Conservation (phyloP, 1,284 basidiomycete genomes). For the Papiliotrema nemorosa region DNA sequence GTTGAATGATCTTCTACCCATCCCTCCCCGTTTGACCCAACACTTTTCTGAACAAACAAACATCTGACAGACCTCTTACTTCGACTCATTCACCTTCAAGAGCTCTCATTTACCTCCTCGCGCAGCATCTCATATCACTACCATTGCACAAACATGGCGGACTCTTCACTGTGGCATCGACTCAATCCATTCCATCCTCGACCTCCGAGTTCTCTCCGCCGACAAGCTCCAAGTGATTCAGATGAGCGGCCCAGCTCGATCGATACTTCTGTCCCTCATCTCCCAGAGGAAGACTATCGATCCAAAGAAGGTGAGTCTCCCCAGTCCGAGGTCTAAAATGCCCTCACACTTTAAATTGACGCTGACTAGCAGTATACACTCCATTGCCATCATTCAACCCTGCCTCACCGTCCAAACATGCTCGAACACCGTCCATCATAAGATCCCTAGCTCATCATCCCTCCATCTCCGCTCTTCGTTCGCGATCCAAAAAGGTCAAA, state of each 20-base stretch:
- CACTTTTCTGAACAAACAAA: too few relatives aligned
- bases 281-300: background rate
- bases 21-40: background rate
- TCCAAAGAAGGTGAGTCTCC: background rate
- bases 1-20: slow-evolving; percentile 1
- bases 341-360: background rate
- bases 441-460: slow-evolving; percentile 34
- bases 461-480: slow-evolving; percentile 27
- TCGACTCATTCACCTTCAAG: background rate
- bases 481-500: slow-evolving; percentile 15
- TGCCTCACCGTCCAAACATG: background rate
- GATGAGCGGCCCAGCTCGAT: background rate
- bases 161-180: slow-evolving; percentile 5
- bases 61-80: too few relatives aligned
- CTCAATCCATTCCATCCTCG: slow-evolving; percentile 7
- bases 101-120: background rate
- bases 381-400: background rate
- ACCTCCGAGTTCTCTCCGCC: background rate
- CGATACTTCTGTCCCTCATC: background rate
- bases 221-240: background rate
- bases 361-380: slow-evolving; percentile 1
- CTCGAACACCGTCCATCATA: slow-evolving; percentile 27
- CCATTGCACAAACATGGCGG: background rate
- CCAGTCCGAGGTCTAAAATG: background rate
- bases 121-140: background rate